Evolutionary conservation across 2,329 filamentous ascomycete species (phyloP).

Genomic region (Ceratocystis alfenasii): DNA sequence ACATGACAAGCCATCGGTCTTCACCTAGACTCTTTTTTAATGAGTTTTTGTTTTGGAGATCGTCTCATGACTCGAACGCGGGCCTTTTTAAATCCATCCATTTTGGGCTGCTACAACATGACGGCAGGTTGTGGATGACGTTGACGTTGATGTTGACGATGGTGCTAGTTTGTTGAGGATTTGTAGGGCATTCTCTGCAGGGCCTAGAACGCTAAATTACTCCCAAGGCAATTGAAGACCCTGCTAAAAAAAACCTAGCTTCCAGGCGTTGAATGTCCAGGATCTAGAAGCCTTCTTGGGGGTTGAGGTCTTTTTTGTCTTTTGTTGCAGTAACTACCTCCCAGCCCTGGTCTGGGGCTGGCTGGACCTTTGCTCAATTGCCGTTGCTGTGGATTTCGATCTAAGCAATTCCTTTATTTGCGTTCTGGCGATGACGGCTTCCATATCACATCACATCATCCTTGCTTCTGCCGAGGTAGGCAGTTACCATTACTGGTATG

Average conservation of each 20-base stretch:
- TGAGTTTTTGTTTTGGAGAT: background rate
- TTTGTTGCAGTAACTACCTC: background rate
- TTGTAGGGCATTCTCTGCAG: background rate
- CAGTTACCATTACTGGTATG: background rate
- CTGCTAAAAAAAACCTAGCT: background rate
- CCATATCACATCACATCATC: slow-evolving; percentile 5
- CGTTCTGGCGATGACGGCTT: too few relatives aligned
- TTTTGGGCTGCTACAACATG: background rate
- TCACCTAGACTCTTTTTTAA: background rate
- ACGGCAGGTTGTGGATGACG: background rate
- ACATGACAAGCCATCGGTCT: background rate
- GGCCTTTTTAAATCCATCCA: background rate
- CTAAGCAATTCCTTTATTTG: background rate
- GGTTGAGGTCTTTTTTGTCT: slow-evolving; percentile 10
- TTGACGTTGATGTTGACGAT: background rate
- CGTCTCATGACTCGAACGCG: background rate
- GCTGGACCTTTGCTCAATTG: slow-evolving; percentile 3
- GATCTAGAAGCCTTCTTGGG: background rate
- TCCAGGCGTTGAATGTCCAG: background rate
- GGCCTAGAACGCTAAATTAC: background rate
- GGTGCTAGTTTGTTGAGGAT: slow-evolving; percentile 1
- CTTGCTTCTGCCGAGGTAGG: slow-evolving; percentile 16
- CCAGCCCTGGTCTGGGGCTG: slow-evolving; percentile 1
- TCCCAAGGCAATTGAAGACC: background rate
- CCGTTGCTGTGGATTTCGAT: slow-evolving; percentile 5